Evolutionary conservation across 768 basidiomycete species (phyloP), one percentile per base, ranked within the genome.

Genomic region (Candolleomyces aberdarensis): DNA sequence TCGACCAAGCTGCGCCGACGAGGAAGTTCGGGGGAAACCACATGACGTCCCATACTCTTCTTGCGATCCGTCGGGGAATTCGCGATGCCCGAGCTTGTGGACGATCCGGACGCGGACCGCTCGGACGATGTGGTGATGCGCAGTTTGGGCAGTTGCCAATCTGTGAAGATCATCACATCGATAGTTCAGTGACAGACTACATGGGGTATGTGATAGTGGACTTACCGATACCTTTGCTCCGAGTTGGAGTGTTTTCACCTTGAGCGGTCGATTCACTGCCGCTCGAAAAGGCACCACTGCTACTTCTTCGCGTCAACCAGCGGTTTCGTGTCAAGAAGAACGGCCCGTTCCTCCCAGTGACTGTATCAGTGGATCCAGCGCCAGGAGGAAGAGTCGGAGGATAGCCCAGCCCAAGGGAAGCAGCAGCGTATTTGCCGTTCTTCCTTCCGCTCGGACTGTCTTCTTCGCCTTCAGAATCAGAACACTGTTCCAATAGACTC

Each of bases 261-360:
- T 82, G 76, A 32, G 82, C 85, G 15, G 78, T 75, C 26, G 78
- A 80, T 22, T 92, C 89, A 65, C 89, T 89, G 19, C 88, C 85
- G 63, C 84, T 88, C 11, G 91, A 92, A 66, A 91, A 91, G 1
- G 88, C 87, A 14, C 91, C 90, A 64, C 91, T 92, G 67, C 90
- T 92, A 59, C 86, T 91, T 62, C 91, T 79, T 13, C 91, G 82
- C 81, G 88, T 83, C 32, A 92, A 69, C 85, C 85, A 88, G 44
- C 81, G 77, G 51, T 83, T 77, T 31, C 82, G 77, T 40, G 78
- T 72, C 10, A 80, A 70, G 5, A 76, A 72, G 10, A 74, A 63
- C n/a, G 71, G 60, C 29, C 67, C 68, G 58, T 74, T 66, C 36
- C 31, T 52, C 19, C 15, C 20, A 49, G 48, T 17, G 11, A 20